Base-by-base conservation (phyloP, 306 rosid species). In the Crotalaria pallida region DNA sequence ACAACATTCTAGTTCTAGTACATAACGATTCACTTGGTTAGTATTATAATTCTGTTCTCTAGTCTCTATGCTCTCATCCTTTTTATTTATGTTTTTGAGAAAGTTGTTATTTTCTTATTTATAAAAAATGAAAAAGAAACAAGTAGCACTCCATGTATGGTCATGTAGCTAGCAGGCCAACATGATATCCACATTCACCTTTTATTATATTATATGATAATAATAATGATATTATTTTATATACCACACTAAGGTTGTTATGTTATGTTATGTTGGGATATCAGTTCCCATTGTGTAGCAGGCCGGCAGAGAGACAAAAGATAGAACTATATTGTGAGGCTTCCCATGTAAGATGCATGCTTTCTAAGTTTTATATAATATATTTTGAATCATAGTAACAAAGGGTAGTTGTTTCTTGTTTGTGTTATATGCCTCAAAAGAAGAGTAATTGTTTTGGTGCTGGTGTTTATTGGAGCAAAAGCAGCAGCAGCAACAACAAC, bases 251-350 rank as follows among this genome's bases (percentile, higher is more conserved):
- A 75, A 63, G 16, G 26, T 33, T 79, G 64, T 79, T 56, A 56
- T 73, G 83, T 48, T 78, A 66, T 79, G 64, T 79, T 56, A 56
- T 73, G 83, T 48, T 78, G 67, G 27, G 55, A 43, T 38, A 38
- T 10, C 44, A 38, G 44, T 51, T 74, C 52, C 52, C 50, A 76
- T 79, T 38, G 68, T 70, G 68, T 12, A 33, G 70, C 82, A 77
- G 83, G 92, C 96, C 92, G 86, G 90, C 92, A 71, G 71, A 48
- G 80, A 62, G 88, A 81, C 90, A 84, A 74, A 74, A 83, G 81
- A 84, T 88, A 41, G 47, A 41, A 41, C 17, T 73, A 73, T 73
- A 73, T 73, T 45, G 31, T 65, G 67, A 62, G 78, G 68, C 73
- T 85, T 74, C 50, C 68, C 66, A 41, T 64, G 85, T 63, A 47